A percentile compares a stretch with the other conserved stretches of the same genome.
phyloP scores from a whole-genome alignment of 2,329 filamentous ascomycete species.

The Pseudogymnoascus sp. region DNA sequence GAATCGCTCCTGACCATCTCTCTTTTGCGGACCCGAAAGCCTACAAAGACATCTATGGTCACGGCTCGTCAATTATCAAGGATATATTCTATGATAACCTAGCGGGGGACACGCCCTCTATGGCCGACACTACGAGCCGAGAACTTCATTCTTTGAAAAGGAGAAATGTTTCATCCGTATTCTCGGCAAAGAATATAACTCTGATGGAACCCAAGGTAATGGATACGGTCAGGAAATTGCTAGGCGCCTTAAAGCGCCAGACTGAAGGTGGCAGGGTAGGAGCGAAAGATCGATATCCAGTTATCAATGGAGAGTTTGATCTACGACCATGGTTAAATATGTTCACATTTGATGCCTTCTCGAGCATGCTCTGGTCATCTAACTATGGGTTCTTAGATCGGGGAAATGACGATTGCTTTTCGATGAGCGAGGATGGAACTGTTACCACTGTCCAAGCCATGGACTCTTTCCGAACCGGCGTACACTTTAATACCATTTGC shows the following conservation, averaged over 20 bases:
- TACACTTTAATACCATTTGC: neutral
- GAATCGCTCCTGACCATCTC: constrained; percentile 23
- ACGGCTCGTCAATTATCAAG: constrained; percentile 17
- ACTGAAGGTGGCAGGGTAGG: neutral
- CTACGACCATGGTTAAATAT: constrained; percentile 18
- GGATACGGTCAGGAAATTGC: neutral
- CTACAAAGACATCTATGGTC: constrained; percentile 30
- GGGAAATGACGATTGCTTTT: constrained; percentile 7
- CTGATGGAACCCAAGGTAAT: constrained; percentile 14
- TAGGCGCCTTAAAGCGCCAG: neutral
- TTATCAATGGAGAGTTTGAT: constrained; percentile 13
- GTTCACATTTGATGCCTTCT: constrained; percentile 16
- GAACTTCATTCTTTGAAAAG: constrained; percentile 10
- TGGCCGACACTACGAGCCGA: constrained; percentile 5
- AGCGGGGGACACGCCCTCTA: constrained; percentile 11
- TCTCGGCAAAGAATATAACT: constrained; percentile 17
- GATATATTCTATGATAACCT: constrained; percentile 15
- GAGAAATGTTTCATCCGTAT: constrained; percentile 14
- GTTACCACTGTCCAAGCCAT: neutral
- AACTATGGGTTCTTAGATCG: constrained; percentile 9
- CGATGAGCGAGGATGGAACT: neutral
- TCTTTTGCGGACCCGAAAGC: constrained; percentile 26
- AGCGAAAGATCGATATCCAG: constrained; percentile 7
- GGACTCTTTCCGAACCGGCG: neutral
- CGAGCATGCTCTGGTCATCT: constrained; percentile 12